Base-by-base conservation (phyloP, 208 protist species). In the Leishmania major region DNA sequence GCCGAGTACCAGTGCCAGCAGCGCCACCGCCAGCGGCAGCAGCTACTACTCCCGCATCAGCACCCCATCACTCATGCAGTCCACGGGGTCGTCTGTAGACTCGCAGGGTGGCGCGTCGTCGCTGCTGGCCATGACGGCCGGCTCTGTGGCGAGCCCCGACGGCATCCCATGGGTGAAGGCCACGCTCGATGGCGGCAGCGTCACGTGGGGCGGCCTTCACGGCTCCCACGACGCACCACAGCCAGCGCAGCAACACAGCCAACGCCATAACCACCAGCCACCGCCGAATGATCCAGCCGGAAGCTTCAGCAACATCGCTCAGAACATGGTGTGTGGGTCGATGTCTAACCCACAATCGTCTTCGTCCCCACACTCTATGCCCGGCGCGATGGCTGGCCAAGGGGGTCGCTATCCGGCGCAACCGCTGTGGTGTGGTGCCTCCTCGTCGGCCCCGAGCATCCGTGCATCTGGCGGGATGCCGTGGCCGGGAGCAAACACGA, bases 231-330 rank as follows among this genome's bases (percentile, higher is more conserved):
- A 78, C 55, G 55, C 40, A 64, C n/a, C 75, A 19, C 75, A 3
- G 53, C 35, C 31, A 25, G 22, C 35, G 35, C 75, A 25, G 57
- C 75, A 59, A 40, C 57, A 45, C 57, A 59, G 40, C 19, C 55
- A 37, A 43, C 75, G 31, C 40, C 57, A 69, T 25, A 13, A n/a
- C 75, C 13, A 8, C 75, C 75, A 28, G 15, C 53, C 51, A 47
- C 31, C 28, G 53, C 10, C n/a, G 73, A 35, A 62, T 28, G 53
- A 64, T n/a, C 17, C 73, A 6, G 25, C 51, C 73, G 35, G 75
- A 22, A 84, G 81, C 81, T 72, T 51, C 57, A 77, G 76, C 59
- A 80, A 62, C 59, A 35, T 77, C 3, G 76, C 81, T 8, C 73
- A 59, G 57, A 28, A 60, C 75, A 45, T 74, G 8, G 43, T 66